phyloP scores from a whole-genome alignment of 228 moss, liverwort and hornwort genomes.

The Sphagnum fallax region DNA sequence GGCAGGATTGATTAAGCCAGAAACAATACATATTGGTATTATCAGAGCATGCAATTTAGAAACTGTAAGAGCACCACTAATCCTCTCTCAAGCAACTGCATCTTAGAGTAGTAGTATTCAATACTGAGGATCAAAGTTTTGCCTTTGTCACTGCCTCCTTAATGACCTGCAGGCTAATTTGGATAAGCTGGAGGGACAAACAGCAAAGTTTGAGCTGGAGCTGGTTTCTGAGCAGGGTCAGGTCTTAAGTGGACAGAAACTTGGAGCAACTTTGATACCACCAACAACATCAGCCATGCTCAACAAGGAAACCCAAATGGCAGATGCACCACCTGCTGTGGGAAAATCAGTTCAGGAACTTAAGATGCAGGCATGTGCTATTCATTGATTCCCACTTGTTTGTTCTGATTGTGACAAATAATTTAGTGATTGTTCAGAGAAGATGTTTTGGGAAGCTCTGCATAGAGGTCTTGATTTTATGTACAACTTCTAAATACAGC shows the following conservation, averaged over 20 bases:
- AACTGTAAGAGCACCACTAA: not conserved
- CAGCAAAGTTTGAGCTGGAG: constrained; percentile 43
- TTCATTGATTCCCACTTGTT: not conserved
- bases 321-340: constrained; percentile 28
- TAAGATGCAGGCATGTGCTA: constrained; percentile 36
- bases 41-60: not conserved
- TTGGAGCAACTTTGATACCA: constrained; percentile 11
- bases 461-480: not conserved
- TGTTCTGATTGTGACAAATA: not conserved
- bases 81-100: too few relatives aligned
- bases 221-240: constrained; percentile 30
- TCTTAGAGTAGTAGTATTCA: too few relatives aligned
- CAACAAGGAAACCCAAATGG: constrained; percentile 12
- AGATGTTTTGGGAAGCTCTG: too few relatives aligned
- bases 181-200: constrained; percentile 32
- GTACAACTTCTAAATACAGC: not conserved
- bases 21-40: not conserved
- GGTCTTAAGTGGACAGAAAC: constrained; percentile 36
- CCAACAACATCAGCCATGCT: constrained; percentile 29
- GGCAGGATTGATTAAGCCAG: not conserved
- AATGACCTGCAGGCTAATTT: constrained; percentile 26
- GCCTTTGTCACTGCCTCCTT: not conserved
- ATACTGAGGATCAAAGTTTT: not conserved
- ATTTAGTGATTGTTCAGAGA: too few relatives aligned
- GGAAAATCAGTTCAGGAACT: constrained; percentile 49